Base-by-base conservation (phyloP, 208 protist genomes). In the Leishmania tarentolae region DNA sequence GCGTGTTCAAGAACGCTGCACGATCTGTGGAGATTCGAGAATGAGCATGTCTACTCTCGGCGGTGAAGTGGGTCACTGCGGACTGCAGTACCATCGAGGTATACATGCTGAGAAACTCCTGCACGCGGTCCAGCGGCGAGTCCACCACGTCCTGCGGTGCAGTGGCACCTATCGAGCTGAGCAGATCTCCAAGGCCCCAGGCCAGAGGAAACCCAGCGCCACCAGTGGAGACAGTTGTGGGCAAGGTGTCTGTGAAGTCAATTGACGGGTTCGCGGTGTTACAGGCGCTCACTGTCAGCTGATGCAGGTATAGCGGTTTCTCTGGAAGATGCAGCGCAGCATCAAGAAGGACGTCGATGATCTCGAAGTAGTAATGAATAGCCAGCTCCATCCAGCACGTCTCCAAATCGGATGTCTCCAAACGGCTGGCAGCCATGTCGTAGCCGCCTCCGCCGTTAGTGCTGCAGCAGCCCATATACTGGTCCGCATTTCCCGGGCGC, bases 351-450 rank as follows among this genome's bases (percentile, higher is more conserved):
- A 90, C 83, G 73, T 93, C 90, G 40, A 93, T 74, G 61, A 93
- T 83, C 69, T 91, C 90, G 0, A 93, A 77, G 66, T 88, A 91
- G 75, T 93, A 93, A 81, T 93, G 90, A n/a, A 93, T 83, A 15
- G 87, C 88, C 79, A 88, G 79, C 78, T 91, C 88, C 77, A 86
- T 84, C 87, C 83, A 91, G 61, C 79, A 83, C 57, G 80, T 47
- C 72, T 84, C 79, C 15, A 42, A 77, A 47, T 86, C 78, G 13
- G 69, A 53, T 21, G 40, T 66, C 53, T 84, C 82, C 17, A 75
- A 57, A 37, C 75, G 71, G 66, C 80, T 79, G 35, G 47, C 68
- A 15, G 57, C 65, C 56, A 65, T 79, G 68, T 40, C 73, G 52
- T 71, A 73, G 46, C 3, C 78, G 21, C 56, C 76, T 0, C 71